phyloP scores from a whole-genome alignment of 805 yeast species.

The Tetrapisispora nanseiensis region DNA sequence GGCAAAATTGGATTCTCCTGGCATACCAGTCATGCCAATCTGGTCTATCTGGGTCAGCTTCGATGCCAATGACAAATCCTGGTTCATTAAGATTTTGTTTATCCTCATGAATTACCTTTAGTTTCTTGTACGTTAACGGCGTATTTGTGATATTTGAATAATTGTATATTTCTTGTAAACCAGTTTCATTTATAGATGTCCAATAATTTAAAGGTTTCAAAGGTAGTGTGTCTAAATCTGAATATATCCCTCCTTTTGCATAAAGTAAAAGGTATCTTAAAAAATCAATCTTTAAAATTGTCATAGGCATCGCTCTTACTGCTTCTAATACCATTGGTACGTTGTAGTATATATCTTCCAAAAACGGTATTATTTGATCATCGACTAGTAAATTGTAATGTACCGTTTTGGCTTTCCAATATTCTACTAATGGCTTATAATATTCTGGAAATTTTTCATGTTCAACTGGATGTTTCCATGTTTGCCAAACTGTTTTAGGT shows the following conservation, averaged over 20 bases:
- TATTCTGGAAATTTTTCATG: conserved; percentile 47
- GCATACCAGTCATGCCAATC: conserved; percentile 95
- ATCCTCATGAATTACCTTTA: neutral
- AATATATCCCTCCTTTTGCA: conserved; percentile 85
- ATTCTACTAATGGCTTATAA: conserved; percentile 40
- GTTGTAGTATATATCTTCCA: conserved; percentile 49
- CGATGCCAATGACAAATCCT: conserved; percentile 84
- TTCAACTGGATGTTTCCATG: conserved; percentile 69
- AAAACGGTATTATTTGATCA: conserved; percentile 44
- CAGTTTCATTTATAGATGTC: conserved; percentile 41
- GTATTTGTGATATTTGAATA: conserved; percentile 3
- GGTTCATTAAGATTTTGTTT: conserved; percentile 26
- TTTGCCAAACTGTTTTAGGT: conserved; percentile 84
- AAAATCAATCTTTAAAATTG: conserved; percentile 81
- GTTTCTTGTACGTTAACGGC: neutral
- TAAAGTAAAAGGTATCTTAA: conserved; percentile 75
- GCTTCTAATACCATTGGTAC: conserved; percentile 71
- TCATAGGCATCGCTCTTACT: conserved; percentile 62
- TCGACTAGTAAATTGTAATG: conserved; percentile 69
- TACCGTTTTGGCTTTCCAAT: conserved; percentile 47
- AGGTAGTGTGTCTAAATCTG: conserved; percentile 86
- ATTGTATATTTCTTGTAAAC: conserved; percentile 11
- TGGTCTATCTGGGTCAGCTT: conserved; percentile 92
- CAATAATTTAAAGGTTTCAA: conserved; percentile 71
- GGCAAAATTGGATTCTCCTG: conserved; percentile 87